Evolutionary conservation across 2,329 filamentous ascomycete genomes (phyloP).

Genomic region (Exophiala sp.): DNA sequence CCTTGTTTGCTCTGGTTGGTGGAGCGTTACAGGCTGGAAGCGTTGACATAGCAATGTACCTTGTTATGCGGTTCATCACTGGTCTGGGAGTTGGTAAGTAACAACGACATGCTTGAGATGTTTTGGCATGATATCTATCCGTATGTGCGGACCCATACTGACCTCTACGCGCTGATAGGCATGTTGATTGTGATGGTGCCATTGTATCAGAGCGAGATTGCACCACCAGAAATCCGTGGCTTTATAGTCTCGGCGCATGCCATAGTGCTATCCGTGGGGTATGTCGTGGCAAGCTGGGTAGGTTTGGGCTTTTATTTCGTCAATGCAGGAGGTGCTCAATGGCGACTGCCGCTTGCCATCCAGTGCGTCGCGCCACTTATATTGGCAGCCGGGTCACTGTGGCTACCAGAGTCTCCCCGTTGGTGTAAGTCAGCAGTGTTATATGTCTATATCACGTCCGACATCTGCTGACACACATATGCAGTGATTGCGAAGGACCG

Average conservation of each 20-base stretch:
- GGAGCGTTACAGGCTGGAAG: constrained; percentile 20
- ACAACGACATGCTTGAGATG: not conserved
- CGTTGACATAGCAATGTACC: constrained; percentile 22
- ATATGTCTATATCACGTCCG: not conserved
- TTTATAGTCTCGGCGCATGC: constrained; percentile 15
- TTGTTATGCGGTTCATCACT: constrained; percentile 18
- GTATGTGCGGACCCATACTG: too few species aligned
- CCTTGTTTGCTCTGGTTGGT: constrained; percentile 15
- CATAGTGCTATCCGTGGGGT: constrained; percentile 8
- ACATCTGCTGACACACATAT: not conserved
- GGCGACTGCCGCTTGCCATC: constrained; percentile 16
- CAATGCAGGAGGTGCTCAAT: constrained; percentile 5
- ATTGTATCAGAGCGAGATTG: constrained; percentile 12
- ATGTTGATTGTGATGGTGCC: constrained; percentile 11
- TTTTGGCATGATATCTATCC: not conserved
- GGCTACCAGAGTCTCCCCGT: constrained; percentile 30
- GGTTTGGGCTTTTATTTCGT: constrained; percentile 15
- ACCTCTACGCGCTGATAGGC: not conserved
- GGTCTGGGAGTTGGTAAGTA: constrained; percentile 13
- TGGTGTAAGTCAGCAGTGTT: constrained; percentile 14
- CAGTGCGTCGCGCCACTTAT: constrained; percentile 12
- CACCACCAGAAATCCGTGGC: constrained; percentile 15
- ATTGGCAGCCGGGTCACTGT: constrained; percentile 40
- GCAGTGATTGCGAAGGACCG: constrained; percentile 26
- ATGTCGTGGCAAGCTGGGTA: constrained; percentile 12